These are phyloP conservation scores for Cryptococcus neoformans DNA, from an alignment of 1,284 basidiomycete genomes.

Conservation along the genomic window DNA sequence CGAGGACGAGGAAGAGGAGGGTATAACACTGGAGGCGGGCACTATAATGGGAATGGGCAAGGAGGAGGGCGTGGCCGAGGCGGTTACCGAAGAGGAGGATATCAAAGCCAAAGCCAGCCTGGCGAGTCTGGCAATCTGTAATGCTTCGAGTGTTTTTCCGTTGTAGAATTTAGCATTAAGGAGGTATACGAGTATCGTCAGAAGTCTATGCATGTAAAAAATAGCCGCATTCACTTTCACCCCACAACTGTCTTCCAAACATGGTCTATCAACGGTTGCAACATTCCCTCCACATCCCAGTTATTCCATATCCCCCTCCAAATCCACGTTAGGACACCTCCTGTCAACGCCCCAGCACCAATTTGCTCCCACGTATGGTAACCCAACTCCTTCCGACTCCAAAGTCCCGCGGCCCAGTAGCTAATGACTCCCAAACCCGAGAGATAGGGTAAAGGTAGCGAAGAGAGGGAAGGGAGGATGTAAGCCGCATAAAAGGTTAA, in stretches of 20 bases:
- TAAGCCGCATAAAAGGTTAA: conserved; percentile 70
- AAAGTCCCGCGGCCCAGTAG: conserved; percentile 53
- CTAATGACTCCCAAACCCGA: background rate
- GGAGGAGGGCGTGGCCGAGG: conserved; percentile 3
- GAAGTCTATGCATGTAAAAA: too few species aligned
- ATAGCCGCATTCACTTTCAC: background rate
- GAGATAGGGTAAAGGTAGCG: background rate
- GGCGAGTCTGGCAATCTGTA: too few species aligned
- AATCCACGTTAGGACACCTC: conserved; percentile 56
- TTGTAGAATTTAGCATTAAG: too few species aligned
- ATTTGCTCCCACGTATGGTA: conserved; percentile 78
- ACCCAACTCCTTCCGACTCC: conserved; percentile 72
- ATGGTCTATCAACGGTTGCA: conserved; percentile 19
- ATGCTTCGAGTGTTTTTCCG: too few species aligned
- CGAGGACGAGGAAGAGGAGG: conserved; percentile 16
- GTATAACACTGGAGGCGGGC: background rate
- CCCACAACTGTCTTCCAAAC: conserved; percentile 15
- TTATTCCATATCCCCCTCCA: conserved; percentile 53
- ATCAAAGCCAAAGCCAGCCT: too few species aligned
- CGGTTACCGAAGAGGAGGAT: conserved; percentile 8
- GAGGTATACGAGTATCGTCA: too few species aligned
- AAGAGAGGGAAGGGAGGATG: conserved; percentile 57
- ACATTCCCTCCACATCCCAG: conserved; percentile 10
- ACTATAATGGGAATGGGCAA: conserved; percentile 9
- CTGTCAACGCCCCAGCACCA: conserved; percentile 61